Evolutionary conservation across 768 basidiomycete species (phyloP).

Genomic region (Dentipellis sp.): DNA sequence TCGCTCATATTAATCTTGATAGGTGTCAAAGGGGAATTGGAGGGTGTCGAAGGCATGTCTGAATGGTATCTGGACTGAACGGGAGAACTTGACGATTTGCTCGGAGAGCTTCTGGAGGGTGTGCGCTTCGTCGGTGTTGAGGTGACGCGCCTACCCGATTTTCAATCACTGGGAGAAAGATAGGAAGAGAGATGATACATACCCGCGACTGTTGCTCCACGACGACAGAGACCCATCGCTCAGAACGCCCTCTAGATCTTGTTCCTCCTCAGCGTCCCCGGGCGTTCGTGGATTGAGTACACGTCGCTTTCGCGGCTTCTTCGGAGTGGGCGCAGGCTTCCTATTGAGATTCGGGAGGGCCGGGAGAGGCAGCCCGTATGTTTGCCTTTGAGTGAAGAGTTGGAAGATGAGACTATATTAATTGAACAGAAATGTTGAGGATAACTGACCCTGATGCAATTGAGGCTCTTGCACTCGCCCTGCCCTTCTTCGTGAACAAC

Average conservation of each 20-base stretch:
- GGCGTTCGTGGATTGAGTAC: neutral
- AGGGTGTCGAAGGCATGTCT: neutral
- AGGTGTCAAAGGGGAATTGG: neutral
- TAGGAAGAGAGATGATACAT: neutral
- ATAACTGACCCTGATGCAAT: neutral
- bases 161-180: no score
- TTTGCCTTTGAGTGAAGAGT: neutral
- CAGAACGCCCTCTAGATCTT: neutral
- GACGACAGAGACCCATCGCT: neutral
- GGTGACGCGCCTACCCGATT: neutral
- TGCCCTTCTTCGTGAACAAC: slow-evolving; percentile 1
- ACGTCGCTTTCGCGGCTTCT: neutral
- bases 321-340: neutral
- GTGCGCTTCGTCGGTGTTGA: slow-evolving; percentile 1
- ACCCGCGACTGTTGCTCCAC: neutral
- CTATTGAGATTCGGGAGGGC: neutral
- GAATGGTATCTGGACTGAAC: no score
- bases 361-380: neutral
- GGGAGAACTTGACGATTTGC: neutral
- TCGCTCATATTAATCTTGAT: neutral
- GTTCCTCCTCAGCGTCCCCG: neutral
- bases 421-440: neutral
- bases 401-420: no score
- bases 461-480: neutral
- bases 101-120: no score